phyloP scores from a whole-genome alignment of 2,329 filamentous ascomycete genomes.

The Plectosphaerella plurivora region DNA sequence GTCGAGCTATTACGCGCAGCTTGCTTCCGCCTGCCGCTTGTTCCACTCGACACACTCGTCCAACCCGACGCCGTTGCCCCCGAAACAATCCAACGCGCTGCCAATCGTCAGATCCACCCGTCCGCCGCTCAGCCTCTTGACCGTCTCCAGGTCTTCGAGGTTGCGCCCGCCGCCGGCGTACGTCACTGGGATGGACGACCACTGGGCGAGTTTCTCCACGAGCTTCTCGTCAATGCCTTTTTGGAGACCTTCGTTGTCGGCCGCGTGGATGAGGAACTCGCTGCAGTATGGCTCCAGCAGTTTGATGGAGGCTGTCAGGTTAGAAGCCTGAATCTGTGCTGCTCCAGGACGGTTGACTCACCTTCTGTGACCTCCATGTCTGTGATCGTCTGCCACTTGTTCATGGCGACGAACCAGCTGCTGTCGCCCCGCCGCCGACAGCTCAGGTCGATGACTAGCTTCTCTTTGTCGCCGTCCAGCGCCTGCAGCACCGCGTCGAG shows the following conservation, averaged over 20 bases:
- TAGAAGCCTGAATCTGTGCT: not conserved
- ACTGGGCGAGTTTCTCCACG: constrained; percentile 70
- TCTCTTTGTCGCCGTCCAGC: constrained; percentile 69
- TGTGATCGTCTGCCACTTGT: constrained; percentile 98
- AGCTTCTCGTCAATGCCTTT: constrained; percentile 84
- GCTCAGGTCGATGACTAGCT: constrained; percentile 91
- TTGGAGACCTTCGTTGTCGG: constrained; percentile 93
- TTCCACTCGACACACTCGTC: constrained; percentile 92
- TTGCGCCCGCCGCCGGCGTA: constrained; percentile 92
- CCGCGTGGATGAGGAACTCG: constrained; percentile 95
- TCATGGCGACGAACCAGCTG: constrained; percentile 95
- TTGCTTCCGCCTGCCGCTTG: constrained; percentile 16
- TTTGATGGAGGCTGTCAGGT: constrained; percentile 65
- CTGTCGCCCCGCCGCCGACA: constrained; percentile 70
- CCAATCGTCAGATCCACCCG: constrained; percentile 93
- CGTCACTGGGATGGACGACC: constrained; percentile 90
- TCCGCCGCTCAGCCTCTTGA: constrained; percentile 72
- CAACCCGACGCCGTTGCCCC: constrained; percentile 79
- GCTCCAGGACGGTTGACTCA: constrained; percentile 27
- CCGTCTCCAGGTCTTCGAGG: constrained; percentile 75
- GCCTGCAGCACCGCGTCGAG: constrained; percentile 69
- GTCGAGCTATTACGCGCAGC: not conserved
- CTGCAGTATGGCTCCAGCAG: constrained; percentile 86
- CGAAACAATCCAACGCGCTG: constrained; percentile 94
- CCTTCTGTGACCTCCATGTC: constrained; percentile 91